phyloP scores from a whole-genome alignment of 768 basidiomycete species.

The Lentinus brumalis region DNA sequence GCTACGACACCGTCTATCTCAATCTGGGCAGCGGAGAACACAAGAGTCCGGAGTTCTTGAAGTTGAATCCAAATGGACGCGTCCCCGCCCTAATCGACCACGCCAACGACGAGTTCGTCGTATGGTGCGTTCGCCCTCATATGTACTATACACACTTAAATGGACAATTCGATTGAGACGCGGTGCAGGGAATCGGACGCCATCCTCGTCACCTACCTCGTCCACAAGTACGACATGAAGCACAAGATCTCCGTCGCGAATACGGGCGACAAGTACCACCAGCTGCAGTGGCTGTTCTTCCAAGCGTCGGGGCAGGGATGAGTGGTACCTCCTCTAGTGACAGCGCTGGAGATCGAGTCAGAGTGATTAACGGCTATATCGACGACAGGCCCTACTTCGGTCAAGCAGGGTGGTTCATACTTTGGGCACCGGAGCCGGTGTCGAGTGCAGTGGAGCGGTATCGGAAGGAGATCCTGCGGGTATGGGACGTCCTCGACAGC shows the following conservation, averaged over 20 bases:
- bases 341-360: neutral
- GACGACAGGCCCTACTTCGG: conserved; percentile 9
- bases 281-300: conserved; percentile 44
- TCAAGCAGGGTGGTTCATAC: conserved; percentile 6
- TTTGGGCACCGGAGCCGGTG: neutral
- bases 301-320: conserved; percentile 25
- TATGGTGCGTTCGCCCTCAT: conserved; percentile 26
- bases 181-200: conserved; percentile 32
- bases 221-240: conserved; percentile 42
- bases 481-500: conserved; percentile 9
- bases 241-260: conserved; percentile 26
- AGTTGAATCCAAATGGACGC: conserved; percentile 32
- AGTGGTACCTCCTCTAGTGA: neutral
- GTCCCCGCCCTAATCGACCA: conserved; percentile 34
- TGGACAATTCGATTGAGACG: no score
- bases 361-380: no score
- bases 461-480: conserved; percentile 12
- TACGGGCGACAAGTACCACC: neutral
- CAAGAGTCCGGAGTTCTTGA: conserved; percentile 8
- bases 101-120: conserved; percentile 26
- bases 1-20: conserved; percentile 14
- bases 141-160: no score
- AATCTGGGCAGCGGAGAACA: conserved; percentile 14
- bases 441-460: conserved; percentile 17
- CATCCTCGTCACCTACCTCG: conserved; percentile 42